Evolutionary conservation across 2,329 filamentous ascomycete genomes (phyloP).

Genomic region (Clonostachys sp.): DNA sequence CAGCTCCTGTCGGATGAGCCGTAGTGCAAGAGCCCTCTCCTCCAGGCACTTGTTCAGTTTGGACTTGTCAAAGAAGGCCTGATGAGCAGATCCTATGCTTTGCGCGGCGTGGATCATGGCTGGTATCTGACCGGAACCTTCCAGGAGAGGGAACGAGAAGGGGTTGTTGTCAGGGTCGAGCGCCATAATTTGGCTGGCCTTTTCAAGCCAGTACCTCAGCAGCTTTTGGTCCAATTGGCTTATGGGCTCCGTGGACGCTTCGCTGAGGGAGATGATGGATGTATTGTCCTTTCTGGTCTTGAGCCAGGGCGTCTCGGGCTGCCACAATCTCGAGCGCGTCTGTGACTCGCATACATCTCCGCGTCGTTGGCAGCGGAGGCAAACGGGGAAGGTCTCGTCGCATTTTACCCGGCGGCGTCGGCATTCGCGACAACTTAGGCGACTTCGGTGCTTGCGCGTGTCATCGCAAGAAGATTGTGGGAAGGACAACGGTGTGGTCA

Average conservation of each 20-base stretch:
- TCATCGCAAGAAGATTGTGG: too few species aligned
- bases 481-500: too few species aligned
- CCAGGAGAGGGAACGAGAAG: neutral
- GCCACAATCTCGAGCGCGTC: neutral
- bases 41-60: neutral
- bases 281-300: too few species aligned
- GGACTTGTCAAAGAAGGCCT: neutral
- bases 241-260: too few species aligned
- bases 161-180: neutral
- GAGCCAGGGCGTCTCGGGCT: neutral
- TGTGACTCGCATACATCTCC: neutral
- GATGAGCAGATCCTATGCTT: neutral
- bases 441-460: neutral
- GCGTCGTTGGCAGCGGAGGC: neutral
- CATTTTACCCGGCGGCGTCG: neutral
- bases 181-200: neutral
- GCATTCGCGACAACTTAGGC: neutral
- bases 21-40: neutral
- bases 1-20: neutral
- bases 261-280: too few species aligned
- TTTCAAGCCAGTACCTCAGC: neutral
- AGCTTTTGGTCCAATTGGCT: neutral
- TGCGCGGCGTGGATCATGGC: neutral
- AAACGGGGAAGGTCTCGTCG: neutral
- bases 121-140: neutral